Conservation (phyloP, 768 basidiomycete species). For the Podaxis mareebaensis region DNA sequence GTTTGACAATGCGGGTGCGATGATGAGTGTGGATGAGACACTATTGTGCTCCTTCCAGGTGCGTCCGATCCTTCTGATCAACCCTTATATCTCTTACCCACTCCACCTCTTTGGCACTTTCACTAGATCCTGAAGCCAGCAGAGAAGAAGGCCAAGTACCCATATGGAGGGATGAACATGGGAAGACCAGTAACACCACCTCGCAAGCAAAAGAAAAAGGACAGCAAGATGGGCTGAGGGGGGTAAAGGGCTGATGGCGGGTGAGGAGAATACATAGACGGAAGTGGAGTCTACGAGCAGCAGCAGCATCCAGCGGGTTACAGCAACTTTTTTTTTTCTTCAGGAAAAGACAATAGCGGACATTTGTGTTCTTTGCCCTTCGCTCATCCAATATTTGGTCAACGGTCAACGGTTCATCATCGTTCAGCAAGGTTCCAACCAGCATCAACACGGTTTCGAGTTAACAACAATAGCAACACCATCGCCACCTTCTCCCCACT, state of each 20-base stretch:
- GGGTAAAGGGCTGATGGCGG: conserved; percentile 20
- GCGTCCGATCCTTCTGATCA: conserved; percentile 17
- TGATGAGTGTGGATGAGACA: conserved; percentile 99
- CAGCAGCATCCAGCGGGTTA: background rate
- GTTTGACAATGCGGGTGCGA: conserved; percentile 99
- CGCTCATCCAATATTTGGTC: conserved; percentile 1
- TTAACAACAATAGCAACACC: background rate
- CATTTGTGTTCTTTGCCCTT: conserved; percentile 9
- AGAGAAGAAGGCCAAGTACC: conserved; percentile 96
- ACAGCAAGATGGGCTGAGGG: conserved; percentile 53
- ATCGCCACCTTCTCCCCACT: background rate
- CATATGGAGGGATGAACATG: conserved; percentile 85
- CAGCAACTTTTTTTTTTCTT: background rate
- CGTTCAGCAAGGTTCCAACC: background rate
- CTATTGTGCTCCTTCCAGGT: conserved; percentile 98
- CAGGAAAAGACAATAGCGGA: conserved; percentile 2
- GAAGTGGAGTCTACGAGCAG: background rate
- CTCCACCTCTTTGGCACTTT: background rate
- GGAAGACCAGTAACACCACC: conserved; percentile 92
- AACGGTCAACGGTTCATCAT: background rate
- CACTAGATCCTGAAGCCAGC: conserved; percentile 94
- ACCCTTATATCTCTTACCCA: background rate
- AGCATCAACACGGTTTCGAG: background rate
- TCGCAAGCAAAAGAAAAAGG: conserved; percentile 98
- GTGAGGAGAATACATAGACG: background rate